phyloP scores from a whole-genome alignment of 1,284 basidiomycete genomes.

The Vanrija humicola region DNA sequence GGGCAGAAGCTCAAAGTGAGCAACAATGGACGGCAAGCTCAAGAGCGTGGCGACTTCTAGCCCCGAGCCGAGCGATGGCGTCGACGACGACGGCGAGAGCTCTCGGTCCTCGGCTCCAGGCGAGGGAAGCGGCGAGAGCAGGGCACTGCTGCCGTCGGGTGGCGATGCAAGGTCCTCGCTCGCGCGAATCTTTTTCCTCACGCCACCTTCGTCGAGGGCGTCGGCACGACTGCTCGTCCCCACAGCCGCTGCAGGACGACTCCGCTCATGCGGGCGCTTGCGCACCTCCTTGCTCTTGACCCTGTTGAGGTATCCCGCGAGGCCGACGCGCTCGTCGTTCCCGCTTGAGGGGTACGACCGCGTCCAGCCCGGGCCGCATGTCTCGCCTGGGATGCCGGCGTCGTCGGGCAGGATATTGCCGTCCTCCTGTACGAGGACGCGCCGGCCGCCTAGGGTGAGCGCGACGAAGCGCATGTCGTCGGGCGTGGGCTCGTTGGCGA shows the following conservation, averaged over 20 bases:
- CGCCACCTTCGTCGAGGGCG: too few relatives aligned
- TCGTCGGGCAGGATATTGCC: constrained; percentile 9
- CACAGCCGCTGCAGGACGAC: constrained; percentile 4
- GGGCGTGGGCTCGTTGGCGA: constrained; percentile 40
- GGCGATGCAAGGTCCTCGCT: not conserved
- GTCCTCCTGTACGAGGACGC: constrained; percentile 43
- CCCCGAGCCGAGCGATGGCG: constrained; percentile 34
- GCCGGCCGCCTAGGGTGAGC: constrained; percentile 36
- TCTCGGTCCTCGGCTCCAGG: constrained; percentile 26
- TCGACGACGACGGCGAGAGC: not conserved
- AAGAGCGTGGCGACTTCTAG: constrained; percentile 42
- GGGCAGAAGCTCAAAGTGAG: constrained; percentile 44
- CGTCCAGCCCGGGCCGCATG: constrained; percentile 22
- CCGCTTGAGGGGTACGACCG: constrained; percentile 18
- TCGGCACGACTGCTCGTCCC: not conserved
- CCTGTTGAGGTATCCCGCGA: constrained; percentile 22
- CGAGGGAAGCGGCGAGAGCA: constrained; percentile 33
- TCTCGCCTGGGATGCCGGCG: constrained; percentile 7
- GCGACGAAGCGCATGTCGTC: constrained; percentile 42
- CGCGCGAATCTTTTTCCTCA: constrained; percentile 37
- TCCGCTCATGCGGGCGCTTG: constrained; percentile 31
- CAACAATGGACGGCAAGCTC: constrained; percentile 40
- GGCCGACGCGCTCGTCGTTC: constrained; percentile 18
- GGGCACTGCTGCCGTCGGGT: too few relatives aligned
- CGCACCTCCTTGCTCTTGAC: constrained; percentile 31